These are phyloP conservation scores for Fusarium foetens DNA, from an alignment of 2,329 filamentous ascomycete genomes.

Conservation along the genomic window DNA sequence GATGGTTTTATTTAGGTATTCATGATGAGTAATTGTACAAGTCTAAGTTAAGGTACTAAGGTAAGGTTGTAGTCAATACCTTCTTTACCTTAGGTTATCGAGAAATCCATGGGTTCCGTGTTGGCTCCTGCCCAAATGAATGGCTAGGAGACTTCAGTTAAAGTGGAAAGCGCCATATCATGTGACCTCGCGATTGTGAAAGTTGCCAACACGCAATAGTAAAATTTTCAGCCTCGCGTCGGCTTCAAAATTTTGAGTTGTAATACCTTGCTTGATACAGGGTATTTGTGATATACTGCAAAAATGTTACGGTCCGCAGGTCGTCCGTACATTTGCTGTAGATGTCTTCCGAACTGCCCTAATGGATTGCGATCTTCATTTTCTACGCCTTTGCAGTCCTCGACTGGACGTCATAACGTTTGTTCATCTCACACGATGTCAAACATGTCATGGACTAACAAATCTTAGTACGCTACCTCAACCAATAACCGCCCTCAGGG, in stretches of 20 bases:
- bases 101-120: neutral
- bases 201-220: constrained; percentile 31
- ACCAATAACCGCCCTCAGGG: constrained; percentile 7
- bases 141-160: constrained; percentile 11
- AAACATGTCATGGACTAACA: constrained; percentile 8
- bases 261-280: constrained; percentile 6
- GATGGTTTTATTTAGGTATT: neutral
- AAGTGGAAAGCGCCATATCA: constrained; percentile 34
- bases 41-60: neutral
- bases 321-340: constrained; percentile 49
- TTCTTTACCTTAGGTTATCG: neutral
- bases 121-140: neutral
- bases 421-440: constrained; percentile 4
- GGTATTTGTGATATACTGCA: neutral
- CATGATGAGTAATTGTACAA: neutral
- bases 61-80: neutral
- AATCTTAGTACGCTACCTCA: constrained; percentile 21
- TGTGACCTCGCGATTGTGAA: constrained; percentile 39
- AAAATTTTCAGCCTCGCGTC: constrained; percentile 42
- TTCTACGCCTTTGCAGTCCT: neutral
- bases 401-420: constrained; percentile 24
- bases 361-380: constrained; percentile 14
- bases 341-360: constrained; percentile 43
- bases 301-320: constrained; percentile 48
- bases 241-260: neutral